These are phyloP conservation scores for Nematocida sp. DNA, from an alignment of 371 early-diverging fungal genomes.

Conservation along the genomic window DNA sequence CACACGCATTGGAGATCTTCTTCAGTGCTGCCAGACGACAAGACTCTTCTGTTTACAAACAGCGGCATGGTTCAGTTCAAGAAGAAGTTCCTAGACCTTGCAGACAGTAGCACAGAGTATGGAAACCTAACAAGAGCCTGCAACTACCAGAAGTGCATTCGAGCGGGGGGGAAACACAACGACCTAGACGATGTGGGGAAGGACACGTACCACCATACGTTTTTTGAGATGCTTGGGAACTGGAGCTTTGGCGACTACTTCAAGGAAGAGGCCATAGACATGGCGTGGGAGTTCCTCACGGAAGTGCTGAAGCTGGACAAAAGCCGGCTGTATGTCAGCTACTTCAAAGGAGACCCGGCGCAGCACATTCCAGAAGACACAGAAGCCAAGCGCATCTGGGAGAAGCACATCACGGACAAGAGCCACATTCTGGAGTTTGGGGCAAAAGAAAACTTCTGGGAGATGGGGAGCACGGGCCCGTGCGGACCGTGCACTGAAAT, in stretches of 20 bases:
- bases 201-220: constrained; percentile 99
- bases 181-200: constrained; percentile 99
- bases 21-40: constrained; percentile 89
- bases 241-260: constrained; percentile 99
- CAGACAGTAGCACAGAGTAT: constrained; percentile 78
- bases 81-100: constrained; percentile 88
- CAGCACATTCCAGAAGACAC: constrained; percentile 66
- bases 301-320: constrained; percentile 74
- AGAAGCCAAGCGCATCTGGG: constrained; percentile 86
- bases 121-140: constrained; percentile 79
- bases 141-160: constrained; percentile 94
- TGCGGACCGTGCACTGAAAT: constrained; percentile 99
- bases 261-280: constrained; percentile 83
- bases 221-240: constrained; percentile 99
- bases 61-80: constrained; percentile 99
- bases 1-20: constrained; percentile 81
- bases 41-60: constrained; percentile 92
- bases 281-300: constrained; percentile 88
- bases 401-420: constrained; percentile 73
- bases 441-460: constrained; percentile 98
- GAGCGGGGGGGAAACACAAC: constrained; percentile 93
- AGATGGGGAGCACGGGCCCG: constrained; percentile 99
- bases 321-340: constrained; percentile 88
- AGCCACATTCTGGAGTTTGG: constrained; percentile 78
- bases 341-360: constrained; percentile 67